These are phyloP conservation scores for Periconia sp. DNA, from an alignment of 2,329 filamentous ascomycete genomes.

Conservation along the genomic window DNA sequence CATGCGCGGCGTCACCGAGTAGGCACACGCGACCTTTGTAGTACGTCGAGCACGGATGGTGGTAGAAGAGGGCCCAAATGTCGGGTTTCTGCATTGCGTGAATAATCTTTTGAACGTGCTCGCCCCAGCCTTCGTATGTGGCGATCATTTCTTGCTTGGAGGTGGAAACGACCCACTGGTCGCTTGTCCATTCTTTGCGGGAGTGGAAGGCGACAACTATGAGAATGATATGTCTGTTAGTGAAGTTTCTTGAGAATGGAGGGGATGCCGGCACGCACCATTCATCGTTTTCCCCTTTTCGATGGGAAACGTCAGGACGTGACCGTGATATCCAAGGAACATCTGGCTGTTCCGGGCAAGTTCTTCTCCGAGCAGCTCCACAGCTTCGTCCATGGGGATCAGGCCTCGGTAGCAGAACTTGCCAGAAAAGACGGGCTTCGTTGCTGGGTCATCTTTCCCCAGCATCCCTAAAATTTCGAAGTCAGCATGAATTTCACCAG, in stretches of 20 bases:
- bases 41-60: constrained; percentile 51
- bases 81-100: constrained; percentile 53
- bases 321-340: constrained; percentile 61
- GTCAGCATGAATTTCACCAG: too few species aligned
- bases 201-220: constrained; percentile 39
- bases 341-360: constrained; percentile 57
- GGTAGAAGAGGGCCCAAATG: constrained; percentile 61
- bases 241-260: constrained; percentile 5
- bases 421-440: constrained; percentile 55
- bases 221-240: not conserved
- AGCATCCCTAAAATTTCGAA: constrained; percentile 43
- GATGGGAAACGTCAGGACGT: constrained; percentile 65
- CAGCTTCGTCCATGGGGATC: constrained; percentile 61
- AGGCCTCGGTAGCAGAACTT: constrained; percentile 66
- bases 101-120: constrained; percentile 32
- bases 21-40: constrained; percentile 50
- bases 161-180: constrained; percentile 37
- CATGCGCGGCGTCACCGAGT: constrained; percentile 61
- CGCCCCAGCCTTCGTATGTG: constrained; percentile 33
- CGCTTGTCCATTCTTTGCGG: constrained; percentile 33
- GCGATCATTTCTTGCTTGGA: constrained; percentile 36
- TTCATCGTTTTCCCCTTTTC: constrained; percentile 62
- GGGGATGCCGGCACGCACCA: constrained; percentile 25
- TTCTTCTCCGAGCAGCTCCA: constrained; percentile 52
- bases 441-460: constrained; percentile 46